Evolutionary conservation across 768 basidiomycete genomes (phyloP), one percentile per base, ranked within the genome.

Genomic region (Pulveroboletus ravenelii): DNA sequence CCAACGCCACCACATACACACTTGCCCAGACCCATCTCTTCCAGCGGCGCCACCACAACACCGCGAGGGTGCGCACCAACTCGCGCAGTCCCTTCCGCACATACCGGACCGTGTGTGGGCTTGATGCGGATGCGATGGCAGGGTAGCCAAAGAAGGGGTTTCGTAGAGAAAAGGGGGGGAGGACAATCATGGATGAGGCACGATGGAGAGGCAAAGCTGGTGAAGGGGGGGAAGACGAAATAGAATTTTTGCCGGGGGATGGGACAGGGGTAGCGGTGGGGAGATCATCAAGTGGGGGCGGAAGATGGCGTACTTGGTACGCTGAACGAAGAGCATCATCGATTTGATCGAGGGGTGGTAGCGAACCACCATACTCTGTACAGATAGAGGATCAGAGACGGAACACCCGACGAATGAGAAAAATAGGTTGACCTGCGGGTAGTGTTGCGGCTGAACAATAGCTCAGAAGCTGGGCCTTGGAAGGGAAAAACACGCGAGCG

Each of bases 111-210:
- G 70, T 66, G 44, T 75, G 69, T 14, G 75, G 68, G 8, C 41
- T 45, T 20, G 60, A 41, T 59, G 64, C 50, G 57, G 65, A 63
- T 6, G 72, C 37, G 36, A 56, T 30, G 12, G 74, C 73, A 6
- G 87, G 84, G 60, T 89, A 89, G 4, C 87, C 87, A 54, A 79
- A 90, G 67, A 83, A 89, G 1, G 88, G 88, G 55, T 88, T 89
- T 36, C 79, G 67, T 34, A 70, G 62, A 25, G 87, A 88, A 29
- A 77, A 80, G 17, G 84, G 74, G 9, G 82, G 74, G 37, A 81
- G 55, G 15, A 20, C 13, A 20, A 58, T 47, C 40, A 54, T 47
- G 32, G 58, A 56, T 36, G 56, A 34, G 31, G 34, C 7, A 46
- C 55, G 54, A 5, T 39, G 12, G 15, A 32, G 43, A 6, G 29